phyloP scores from a whole-genome alignment of 2,329 filamentous ascomycete genomes.

The Mycosphaerella arachidis region DNA sequence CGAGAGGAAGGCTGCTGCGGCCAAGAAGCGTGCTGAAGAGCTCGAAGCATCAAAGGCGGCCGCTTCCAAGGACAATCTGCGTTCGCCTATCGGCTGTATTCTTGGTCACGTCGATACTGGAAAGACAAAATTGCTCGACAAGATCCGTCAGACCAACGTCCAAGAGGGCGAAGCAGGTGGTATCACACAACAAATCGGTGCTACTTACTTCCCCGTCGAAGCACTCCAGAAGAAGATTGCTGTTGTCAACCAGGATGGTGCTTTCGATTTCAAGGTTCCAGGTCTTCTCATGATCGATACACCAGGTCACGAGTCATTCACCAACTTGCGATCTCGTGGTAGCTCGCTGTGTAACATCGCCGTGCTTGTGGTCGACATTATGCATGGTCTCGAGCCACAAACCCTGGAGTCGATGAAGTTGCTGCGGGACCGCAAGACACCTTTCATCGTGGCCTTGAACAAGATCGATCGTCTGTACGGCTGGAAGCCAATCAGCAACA shows the following conservation, averaged over 20 bases:
- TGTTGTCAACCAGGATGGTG: conserved; percentile 85
- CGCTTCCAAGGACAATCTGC: conserved; percentile 86
- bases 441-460: conserved; percentile 97
- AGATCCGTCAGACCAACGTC: conserved; percentile 96
- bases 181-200: conserved; percentile 99
- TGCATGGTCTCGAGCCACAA: conserved; percentile 97
- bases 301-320: conserved; percentile 99
- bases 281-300: conserved; percentile 97
- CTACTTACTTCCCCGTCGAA: conserved; percentile 96
- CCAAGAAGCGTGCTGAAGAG: conserved; percentile 80
- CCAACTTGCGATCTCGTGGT: conserved; percentile 91
- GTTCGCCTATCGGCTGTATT: conserved; percentile 99
- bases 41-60: conserved; percentile 89
- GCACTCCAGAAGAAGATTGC: conserved; percentile 87
- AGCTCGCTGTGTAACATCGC: conserved; percentile 99
- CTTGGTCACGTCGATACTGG: conserved; percentile 99
- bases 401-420: conserved; percentile 96
- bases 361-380: conserved; percentile 97
- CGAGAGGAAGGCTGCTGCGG: conserved; percentile 80
- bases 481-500: conserved; percentile 98
- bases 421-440: conserved; percentile 87
- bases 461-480: conserved; percentile 99
- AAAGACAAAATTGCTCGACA: conserved; percentile 98
- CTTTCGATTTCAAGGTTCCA: conserved; percentile 95
- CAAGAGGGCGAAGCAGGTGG: conserved; percentile 98